Conservation (phyloP, 495 filamentous ascomycete species). For the Tuber brumale region DNA sequence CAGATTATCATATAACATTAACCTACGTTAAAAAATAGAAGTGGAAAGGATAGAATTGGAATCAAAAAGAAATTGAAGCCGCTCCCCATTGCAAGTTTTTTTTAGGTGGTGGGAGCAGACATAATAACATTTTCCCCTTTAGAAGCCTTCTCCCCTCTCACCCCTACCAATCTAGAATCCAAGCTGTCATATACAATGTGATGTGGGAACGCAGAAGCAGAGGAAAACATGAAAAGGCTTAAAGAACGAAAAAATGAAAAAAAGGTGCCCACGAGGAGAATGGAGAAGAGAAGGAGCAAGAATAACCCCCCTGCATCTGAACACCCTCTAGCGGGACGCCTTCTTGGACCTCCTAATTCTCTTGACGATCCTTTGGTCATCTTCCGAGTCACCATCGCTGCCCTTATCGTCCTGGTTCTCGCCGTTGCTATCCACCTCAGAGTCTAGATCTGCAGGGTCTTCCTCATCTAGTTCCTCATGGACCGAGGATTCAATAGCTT, state of each 20-base stretch:
- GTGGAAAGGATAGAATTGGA: neutral
- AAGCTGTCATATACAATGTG: neutral
- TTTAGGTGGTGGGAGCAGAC: neutral
- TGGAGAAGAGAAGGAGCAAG: neutral
- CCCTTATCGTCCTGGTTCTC: constrained; percentile 6
- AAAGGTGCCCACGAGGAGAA: neutral
- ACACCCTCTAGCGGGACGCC: neutral
- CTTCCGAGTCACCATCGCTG: constrained; percentile 12
- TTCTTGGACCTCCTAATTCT: neutral
- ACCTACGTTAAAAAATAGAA: neutral
- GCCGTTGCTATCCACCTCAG: constrained; percentile 29
- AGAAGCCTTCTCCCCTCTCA: neutral
- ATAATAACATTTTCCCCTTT: neutral
- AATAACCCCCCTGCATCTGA: neutral
- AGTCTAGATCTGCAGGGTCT: constrained; percentile 43
- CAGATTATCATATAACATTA: neutral
- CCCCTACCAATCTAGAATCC: neutral
- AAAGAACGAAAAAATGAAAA: no score
- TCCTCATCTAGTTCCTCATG: constrained; percentile 46
- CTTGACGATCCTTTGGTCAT: neutral
- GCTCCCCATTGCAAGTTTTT: neutral
- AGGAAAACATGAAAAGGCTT: neutral
- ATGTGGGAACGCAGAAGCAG: neutral
- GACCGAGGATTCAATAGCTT: constrained; percentile 20
- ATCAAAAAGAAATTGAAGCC: neutral